Percentiles rank a stretch among this genome's conserved stretches.
phyloP scores from a whole-genome alignment of 805 yeast species.

The Wickerhamiella spandovensis region DNA sequence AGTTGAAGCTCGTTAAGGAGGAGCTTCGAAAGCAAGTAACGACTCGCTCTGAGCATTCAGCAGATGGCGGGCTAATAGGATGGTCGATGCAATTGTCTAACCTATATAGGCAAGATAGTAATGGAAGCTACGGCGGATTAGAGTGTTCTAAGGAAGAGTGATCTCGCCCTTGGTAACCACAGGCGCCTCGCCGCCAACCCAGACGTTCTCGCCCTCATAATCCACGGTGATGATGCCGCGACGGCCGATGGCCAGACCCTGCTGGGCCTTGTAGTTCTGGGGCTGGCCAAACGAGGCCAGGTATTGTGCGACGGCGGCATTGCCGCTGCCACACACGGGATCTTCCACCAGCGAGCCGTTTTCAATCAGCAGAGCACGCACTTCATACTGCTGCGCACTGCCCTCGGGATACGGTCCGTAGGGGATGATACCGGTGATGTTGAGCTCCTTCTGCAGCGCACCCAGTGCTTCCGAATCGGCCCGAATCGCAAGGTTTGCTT shows the following conservation, averaged over 20 bases:
- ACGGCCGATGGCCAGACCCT: slow-evolving; percentile 14
- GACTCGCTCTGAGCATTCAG: no score
- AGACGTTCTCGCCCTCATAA: slow-evolving; percentile 8
- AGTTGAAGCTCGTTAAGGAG: no score
- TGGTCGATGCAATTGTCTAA: no score
- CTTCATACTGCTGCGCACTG: slow-evolving; percentile 3
- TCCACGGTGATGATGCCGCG: slow-evolving; percentile 7
- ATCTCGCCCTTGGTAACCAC: background rate
- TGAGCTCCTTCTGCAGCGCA: background rate
- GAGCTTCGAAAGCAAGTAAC: no score
- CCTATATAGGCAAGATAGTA: no score
- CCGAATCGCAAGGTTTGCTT: slow-evolving; percentile 2
- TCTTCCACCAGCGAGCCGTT: slow-evolving; percentile 8
- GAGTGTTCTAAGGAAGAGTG: background rate
- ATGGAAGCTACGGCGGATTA: slow-evolving; percentile 1
- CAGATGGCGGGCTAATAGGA: no score
- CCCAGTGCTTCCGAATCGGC: slow-evolving; percentile 4
- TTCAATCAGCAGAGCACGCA: slow-evolving; percentile 13
- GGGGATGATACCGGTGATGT: slow-evolving; percentile 7
- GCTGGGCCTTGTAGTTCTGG: slow-evolving; percentile 8
- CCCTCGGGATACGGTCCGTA: slow-evolving; percentile 6
- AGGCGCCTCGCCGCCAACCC: slow-evolving; percentile 8
- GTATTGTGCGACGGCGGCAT: slow-evolving; percentile 15
- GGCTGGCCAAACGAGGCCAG: background rate
- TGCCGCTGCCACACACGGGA: slow-evolving; percentile 18